Conservation (phyloP, 768 basidiomycete species). For the Lepiota venenata region DNA sequence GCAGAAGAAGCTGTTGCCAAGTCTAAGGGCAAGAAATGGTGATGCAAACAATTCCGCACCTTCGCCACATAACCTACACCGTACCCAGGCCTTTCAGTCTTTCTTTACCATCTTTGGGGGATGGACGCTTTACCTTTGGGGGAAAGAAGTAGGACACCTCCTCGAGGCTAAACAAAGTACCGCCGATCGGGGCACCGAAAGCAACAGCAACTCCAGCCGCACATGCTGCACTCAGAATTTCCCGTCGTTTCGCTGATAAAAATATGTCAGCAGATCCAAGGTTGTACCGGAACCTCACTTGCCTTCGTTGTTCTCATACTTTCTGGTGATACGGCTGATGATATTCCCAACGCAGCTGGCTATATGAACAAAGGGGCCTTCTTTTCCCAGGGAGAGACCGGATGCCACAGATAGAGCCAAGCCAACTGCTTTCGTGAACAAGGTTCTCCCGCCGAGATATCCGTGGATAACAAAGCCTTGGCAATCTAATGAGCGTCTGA, state of each 20-base stretch:
- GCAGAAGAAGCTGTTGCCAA: slow-evolving; percentile 80
- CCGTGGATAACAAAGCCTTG: slow-evolving; percentile 95
- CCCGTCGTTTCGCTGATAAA: slow-evolving; percentile 78
- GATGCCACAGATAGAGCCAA: slow-evolving; percentile 90
- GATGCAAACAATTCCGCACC: slow-evolving; percentile 43
- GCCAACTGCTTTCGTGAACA: slow-evolving; percentile 89
- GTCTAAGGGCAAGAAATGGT: slow-evolving; percentile 23
- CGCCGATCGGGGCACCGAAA: slow-evolving; percentile 95
- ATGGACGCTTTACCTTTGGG: slow-evolving; percentile 57
- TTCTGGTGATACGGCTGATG: slow-evolving; percentile 75
- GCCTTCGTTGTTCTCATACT: slow-evolving; percentile 98
- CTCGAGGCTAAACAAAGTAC: slow-evolving; percentile 89
- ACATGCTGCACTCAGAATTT: slow-evolving; percentile 92
- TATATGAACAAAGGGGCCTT: slow-evolving; percentile 82
- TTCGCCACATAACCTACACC: slow-evolving; percentile 87
- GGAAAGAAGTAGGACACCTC: slow-evolving; percentile 98
- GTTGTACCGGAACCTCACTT: slow-evolving; percentile 12
- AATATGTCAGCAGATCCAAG: neutral
- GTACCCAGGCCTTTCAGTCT: neutral
- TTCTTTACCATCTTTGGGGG: neutral
- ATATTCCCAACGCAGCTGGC: slow-evolving; percentile 93
- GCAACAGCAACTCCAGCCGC: slow-evolving; percentile 98
- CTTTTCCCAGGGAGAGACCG: slow-evolving; percentile 80
- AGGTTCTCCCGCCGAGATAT: slow-evolving; percentile 85
- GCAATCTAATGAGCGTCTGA: slow-evolving; percentile 12